Percentiles rank a stretch among this genome's conserved stretches.
phyloP scores from a whole-genome alignment of 2,329 filamentous ascomycete genomes.

The Cladosporium colombiae region DNA sequence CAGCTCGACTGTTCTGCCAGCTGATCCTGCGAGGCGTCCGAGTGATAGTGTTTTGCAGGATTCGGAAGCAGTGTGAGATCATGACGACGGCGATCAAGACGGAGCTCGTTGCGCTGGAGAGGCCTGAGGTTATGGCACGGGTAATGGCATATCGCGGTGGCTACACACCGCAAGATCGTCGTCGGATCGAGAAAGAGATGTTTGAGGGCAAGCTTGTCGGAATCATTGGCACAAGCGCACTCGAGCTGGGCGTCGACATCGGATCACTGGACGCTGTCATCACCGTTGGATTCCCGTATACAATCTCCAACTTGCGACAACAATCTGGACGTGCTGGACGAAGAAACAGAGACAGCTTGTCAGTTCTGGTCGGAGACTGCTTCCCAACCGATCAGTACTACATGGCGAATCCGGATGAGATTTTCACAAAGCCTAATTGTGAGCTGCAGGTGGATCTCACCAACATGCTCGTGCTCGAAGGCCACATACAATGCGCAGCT shows the following conservation, averaged over 20 bases:
- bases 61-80: slow-evolving; percentile 85
- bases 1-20: slow-evolving; percentile 87
- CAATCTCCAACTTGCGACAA: slow-evolving; percentile 89
- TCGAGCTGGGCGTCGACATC: slow-evolving; percentile 94
- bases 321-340: slow-evolving; percentile 92
- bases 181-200: slow-evolving; percentile 91
- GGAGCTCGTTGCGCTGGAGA: slow-evolving; percentile 72
- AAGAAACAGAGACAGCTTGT: slow-evolving; percentile 89
- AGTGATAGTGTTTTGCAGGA: slow-evolving; percentile 88
- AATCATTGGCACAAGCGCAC: slow-evolving; percentile 87
- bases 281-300: slow-evolving; percentile 92
- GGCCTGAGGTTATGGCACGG: slow-evolving; percentile 71
- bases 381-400: slow-evolving; percentile 94
- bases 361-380: slow-evolving; percentile 82
- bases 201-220: slow-evolving; percentile 92
- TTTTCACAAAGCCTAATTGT: slow-evolving; percentile 88
- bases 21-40: slow-evolving; percentile 84
- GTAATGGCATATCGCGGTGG: slow-evolving; percentile 97
- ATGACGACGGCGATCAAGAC: slow-evolving; percentile 76
- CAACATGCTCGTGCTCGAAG: slow-evolving; percentile 88
- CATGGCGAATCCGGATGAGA: slow-evolving; percentile 93
- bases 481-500: slow-evolving; percentile 92
- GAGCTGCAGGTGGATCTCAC: slow-evolving; percentile 88
- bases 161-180: slow-evolving; percentile 87
- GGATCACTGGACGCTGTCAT: slow-evolving; percentile 91